Base-by-base conservation (phyloP, 352 stramenopile species). In the Globisporangium abappressorium region DNA sequence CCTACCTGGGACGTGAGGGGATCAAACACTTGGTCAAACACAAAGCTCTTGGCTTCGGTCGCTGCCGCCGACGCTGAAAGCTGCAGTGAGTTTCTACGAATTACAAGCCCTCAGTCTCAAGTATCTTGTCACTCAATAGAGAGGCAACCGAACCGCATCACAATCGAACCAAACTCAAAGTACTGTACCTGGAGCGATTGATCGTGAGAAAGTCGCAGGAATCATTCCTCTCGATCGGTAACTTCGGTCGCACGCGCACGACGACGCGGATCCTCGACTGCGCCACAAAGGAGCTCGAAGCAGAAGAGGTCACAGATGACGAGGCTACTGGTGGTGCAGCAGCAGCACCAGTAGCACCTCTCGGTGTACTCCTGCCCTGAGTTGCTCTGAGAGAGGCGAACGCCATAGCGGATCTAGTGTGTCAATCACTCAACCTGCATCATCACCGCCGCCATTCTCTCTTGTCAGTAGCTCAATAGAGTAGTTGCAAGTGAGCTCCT, bases 1-100 rank as follows among this genome's bases (percentile, higher is more conserved):
- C n/a, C 18, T 22, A 80, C 75, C 74, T 84, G 80, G 1, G 73
- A 65, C 5, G 65, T 76, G 1, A 54, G n/a, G 0, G 66, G 70
- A 34, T 76, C 78, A 69, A 84, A 89, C 6, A 86, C 77, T 55
- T 84, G 78, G 58, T 89, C 80, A 36, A 89, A 89, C 22, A 71
- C 62, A 68, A 89, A 89, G 49, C 58, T 74, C 54, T 75, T 82
- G 18, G 70, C 62, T 33, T 58, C 38, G 1, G 57, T 63, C 20
- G 66, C 47, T 18, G 66, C 38, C 0, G 63, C 36, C 18, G 60
- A 75, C 20, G 72, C 58, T 9, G 65, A 63, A 26, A 79, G 72
- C 30, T 75, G 62, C 51, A 84, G 55, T 18, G 70, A 56, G 57
- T 74, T 76, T 12, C 77, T 81, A 54, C 22, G 6, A 4, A 15